Evolutionary conservation across 768 basidiomycete species (phyloP), one percentile per base, ranked within the genome.

Genomic region (Vararia minispora): DNA sequence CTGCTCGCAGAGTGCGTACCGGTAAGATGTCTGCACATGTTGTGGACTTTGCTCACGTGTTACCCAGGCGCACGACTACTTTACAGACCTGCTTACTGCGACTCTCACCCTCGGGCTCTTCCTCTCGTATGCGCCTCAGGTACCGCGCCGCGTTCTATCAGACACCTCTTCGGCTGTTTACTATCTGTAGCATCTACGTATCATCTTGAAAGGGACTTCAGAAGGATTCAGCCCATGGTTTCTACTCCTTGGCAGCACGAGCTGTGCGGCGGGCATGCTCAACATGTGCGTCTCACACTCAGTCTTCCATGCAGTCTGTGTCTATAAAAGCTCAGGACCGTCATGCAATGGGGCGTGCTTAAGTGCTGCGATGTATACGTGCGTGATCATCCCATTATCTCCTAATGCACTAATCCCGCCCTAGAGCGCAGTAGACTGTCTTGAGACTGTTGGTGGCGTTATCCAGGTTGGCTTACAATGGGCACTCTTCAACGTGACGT

Each of bases 221-320:
- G 79, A 92, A 48, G 95, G 95, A 0, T 77, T 98, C 46, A 91
- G 85, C 44, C 89, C 92, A 13, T 80, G 84, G 72, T 98, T 86
- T 52, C 63, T 98, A 24, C 65, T 97, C 5, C 73, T 98, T 0
- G 95, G 95, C 6, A 80, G 79, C 45, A 87, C 84, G 0, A 85
- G 84, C 12, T 74, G 79, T 10, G 81, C 86, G 3, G 78, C 86
- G 0, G 84, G 72, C 1, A 72, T 91, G 72, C 63, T 92, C 34
- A 95, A 95, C 55, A 76, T 94, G 77, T 85, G 48, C 37, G 73
- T 55, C 23, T 33, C 5, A 16, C 33, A 34, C 36, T 43, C 28
- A 21, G 17, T 22, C 23, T 39, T n/a, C 11, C 37, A n/a, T 21
- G 10, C 20, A 14, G 29, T 47, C 30, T 35, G 24, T 32, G 39